phyloP scores from a whole-genome alignment of 106 monocot species.

The Dendrobium nobile region DNA sequence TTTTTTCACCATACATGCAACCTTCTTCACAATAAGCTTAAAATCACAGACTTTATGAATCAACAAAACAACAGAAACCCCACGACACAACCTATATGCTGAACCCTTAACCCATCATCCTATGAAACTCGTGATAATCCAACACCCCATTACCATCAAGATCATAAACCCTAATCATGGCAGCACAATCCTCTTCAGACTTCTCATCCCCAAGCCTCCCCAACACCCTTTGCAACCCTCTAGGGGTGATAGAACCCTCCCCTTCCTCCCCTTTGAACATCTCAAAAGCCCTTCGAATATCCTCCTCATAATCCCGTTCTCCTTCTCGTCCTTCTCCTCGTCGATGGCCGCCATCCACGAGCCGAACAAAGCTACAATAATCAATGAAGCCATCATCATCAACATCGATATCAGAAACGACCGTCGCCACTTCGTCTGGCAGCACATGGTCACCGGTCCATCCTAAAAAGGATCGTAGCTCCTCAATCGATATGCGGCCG shows the following conservation, averaged over 20 bases:
- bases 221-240: conserved; percentile 22
- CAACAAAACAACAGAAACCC: no score
- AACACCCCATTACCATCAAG: conserved; percentile 36
- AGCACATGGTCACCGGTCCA: conserved; percentile 15
- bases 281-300: conserved; percentile 35
- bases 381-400: conserved; percentile 21
- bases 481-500: conserved; percentile 14
- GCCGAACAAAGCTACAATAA: conserved; percentile 24
- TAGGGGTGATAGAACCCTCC: conserved; percentile 24
- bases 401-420: conserved; percentile 4
- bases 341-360: conserved; percentile 16
- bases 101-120: conserved; percentile 32
- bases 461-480: conserved; percentile 17
- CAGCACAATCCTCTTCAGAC: conserved; percentile 28
- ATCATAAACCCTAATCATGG: conserved; percentile 42
- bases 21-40: no score
- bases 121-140: conserved; percentile 32
- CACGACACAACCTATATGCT: no score
- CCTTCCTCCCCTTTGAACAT: conserved; percentile 28
- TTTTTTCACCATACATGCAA: no score
- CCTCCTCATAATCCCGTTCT: conserved; percentile 7
- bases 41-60: no score
- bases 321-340: background rate
- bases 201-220: conserved; percentile 24
- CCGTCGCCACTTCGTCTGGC: conserved; percentile 8